Evolutionary conservation across 2,329 filamentous ascomycete genomes (phyloP).

Genomic region (Penicillium sp.): DNA sequence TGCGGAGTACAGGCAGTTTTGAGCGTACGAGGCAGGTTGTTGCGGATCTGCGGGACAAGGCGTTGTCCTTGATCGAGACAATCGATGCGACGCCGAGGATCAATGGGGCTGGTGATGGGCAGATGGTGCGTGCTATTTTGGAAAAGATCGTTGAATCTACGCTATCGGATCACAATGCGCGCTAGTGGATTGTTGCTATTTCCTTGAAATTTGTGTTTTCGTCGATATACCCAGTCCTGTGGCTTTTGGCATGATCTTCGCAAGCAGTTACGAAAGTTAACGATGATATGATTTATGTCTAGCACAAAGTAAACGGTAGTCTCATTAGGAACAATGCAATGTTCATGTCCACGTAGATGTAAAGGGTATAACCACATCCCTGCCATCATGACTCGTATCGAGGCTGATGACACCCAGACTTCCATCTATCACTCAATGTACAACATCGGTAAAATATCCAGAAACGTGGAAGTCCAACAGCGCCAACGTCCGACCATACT

Average conservation of each 20-base stretch:
- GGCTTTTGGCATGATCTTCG: not conserved
- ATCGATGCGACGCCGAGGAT: constrained; percentile 52
- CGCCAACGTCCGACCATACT: not conserved
- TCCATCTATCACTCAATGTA: not conserved
- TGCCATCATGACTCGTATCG: constrained; percentile 9
- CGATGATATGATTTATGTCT: constrained; percentile 9
- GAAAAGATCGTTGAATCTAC: constrained; percentile 58
- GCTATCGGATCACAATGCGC: constrained; percentile 24
- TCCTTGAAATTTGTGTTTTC: constrained; percentile 1
- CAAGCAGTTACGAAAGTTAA: constrained; percentile 6
- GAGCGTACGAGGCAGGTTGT: constrained; percentile 73
- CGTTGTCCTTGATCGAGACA: constrained; percentile 59
- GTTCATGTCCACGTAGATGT: not conserved
- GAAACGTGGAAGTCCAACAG: constrained; percentile 1
- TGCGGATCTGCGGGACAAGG: constrained; percentile 59
- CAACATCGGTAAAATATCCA: not conserved
- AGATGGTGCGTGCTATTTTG: constrained; percentile 62
- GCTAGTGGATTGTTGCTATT: not conserved
- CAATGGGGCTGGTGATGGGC: constrained; percentile 53
- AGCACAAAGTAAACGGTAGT: not conserved
- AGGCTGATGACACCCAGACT: not conserved
- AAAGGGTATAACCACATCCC: constrained; percentile 9
- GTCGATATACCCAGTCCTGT: constrained; percentile 20
- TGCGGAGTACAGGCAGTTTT: constrained; percentile 87
- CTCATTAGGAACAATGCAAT: constrained; percentile 2